phyloP scores from a whole-genome alignment of 495 filamentous ascomycete genomes.

The Geoglossum glabrum region DNA sequence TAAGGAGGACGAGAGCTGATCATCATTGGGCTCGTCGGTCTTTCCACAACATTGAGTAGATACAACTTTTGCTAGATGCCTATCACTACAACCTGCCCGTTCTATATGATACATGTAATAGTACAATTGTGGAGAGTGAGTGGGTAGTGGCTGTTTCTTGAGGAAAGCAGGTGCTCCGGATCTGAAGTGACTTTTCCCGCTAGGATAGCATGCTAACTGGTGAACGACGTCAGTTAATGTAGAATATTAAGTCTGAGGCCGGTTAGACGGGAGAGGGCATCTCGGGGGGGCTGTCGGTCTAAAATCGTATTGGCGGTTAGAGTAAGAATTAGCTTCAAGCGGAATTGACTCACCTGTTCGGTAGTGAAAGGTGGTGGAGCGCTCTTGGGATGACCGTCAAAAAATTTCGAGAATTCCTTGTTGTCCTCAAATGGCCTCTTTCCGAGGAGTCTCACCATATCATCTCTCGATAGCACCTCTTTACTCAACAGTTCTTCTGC shows the following conservation, averaged over 20 bases:
- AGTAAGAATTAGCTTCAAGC: not conserved
- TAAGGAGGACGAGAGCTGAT: no score
- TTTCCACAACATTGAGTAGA: not conserved
- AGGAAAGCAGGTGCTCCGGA: not conserved
- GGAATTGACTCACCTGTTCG: slow-evolving; percentile 20
- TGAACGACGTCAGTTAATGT: not conserved
- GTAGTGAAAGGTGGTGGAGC: slow-evolving; percentile 37
- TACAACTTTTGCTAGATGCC: not conserved
- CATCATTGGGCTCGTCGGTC: not conserved
- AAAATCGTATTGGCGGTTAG: not conserved
- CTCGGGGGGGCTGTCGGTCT: slow-evolving; percentile 5
- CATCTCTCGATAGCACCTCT: slow-evolving; percentile 77
- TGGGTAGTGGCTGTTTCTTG: not conserved
- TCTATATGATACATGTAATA: not conserved
- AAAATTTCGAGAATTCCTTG: slow-evolving; percentile 85
- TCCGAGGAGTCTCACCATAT: slow-evolving; percentile 75
- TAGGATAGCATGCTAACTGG: not conserved
- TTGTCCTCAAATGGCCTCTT: slow-evolving; percentile 63
- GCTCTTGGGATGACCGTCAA: slow-evolving; percentile 36
- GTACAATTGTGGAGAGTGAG: not conserved
- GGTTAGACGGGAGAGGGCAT: slow-evolving; percentile 1
- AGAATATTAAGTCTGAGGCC: not conserved
- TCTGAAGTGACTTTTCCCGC: not conserved
- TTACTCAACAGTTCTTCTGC: slow-evolving; percentile 85
- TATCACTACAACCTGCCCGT: not conserved